Evolutionary conservation across 768 basidiomycete species (phyloP).

Genomic region (Lactarius psammicola): DNA sequence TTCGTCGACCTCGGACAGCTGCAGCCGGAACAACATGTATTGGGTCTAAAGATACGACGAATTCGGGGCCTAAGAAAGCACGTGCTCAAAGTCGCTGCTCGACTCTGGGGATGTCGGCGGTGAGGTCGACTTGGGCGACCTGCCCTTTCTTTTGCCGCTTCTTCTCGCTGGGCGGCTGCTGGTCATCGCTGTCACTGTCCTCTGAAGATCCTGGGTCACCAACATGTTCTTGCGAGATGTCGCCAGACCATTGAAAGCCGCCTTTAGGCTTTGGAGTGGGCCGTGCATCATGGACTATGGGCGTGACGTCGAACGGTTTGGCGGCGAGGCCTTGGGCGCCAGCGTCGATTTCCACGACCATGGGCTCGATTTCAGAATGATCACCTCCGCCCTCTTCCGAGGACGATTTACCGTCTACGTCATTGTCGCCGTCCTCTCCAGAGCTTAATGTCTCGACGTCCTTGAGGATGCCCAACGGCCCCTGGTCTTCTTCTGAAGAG

Average conservation of each 20-base stretch:
- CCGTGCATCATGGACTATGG: too few relatives aligned
- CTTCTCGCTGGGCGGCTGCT: slow-evolving; percentile 52
- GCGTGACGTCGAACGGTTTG: too few relatives aligned
- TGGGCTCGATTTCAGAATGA: slow-evolving; percentile 32
- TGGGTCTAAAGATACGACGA: too few relatives aligned
- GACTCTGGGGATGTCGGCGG: slow-evolving; percentile 94
- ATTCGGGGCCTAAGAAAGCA: slow-evolving; percentile 89
- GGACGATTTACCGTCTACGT: slow-evolving; percentile 7
- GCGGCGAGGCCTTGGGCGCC: slow-evolving; percentile 11
- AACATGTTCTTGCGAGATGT: slow-evolving; percentile 40
- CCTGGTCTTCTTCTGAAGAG: slow-evolving; percentile 35
- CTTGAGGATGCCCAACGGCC: slow-evolving; percentile 36
- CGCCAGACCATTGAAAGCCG: too few relatives aligned
- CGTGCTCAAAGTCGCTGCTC: slow-evolving; percentile 89
- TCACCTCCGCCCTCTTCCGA: slow-evolving; percentile 23
- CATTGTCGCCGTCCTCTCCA: slow-evolving; percentile 29
- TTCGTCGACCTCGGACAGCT: too few relatives aligned
- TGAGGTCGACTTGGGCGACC: slow-evolving; percentile 76
- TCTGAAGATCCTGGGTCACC: slow-evolving; percentile 48
- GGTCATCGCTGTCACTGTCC: slow-evolving; percentile 50
- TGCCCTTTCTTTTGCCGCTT: slow-evolving; percentile 67
- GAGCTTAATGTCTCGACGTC: slow-evolving; percentile 36
- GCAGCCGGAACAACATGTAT: too few relatives aligned
- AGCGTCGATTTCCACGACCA: slow-evolving; percentile 47
- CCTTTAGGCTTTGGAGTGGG: too few relatives aligned